Base-by-base conservation (phyloP, 2,329 filamentous ascomycete genomes). In the Talaromyces amestolkiae region DNA sequence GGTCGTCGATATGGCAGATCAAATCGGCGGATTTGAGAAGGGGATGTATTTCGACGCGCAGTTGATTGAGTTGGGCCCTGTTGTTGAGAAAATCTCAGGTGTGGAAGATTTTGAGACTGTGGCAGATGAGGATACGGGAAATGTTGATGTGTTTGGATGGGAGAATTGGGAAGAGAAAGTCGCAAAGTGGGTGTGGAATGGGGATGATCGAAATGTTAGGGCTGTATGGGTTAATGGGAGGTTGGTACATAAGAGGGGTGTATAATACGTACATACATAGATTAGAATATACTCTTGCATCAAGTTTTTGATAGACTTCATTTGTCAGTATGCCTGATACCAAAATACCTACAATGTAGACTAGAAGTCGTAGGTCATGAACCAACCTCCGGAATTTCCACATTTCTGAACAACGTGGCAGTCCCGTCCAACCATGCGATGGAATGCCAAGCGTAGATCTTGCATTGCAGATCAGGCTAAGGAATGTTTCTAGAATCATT, bases 31-130 rank as follows among this genome's bases (percentile, higher is more conserved):
- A 0, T 98, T 98, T 75, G 91, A 92, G 69, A 85, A 90, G 0
- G 95, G 93, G 0, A 95, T 90, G 89, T 86, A 92, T 69, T 98
- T 89, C 87, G 95, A 99, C 83, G 93, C 91, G 66, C 92, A 97
- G 82, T 83, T 97, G 71, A 83, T 99, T 63, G 81, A 84, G 10
- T 77, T 97, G 27, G 85, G 84, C 0, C 82, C 87, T 9, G 68
- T 70, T 11, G 61, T 71, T 22, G 69, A 65, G 3, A 49, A 24
- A 3, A 17, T 53, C 4, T 43, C 56, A 27, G 68, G 41, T 39
- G 49, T 53, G 9, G 47, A 58, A 1, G 75, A 73, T 3, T 22
- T n/a, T 15, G 58, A 56, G n/a, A n/a, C 4, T 17, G 22, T 33
- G 24, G 65, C 65, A 66, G 66, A 68, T 2, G 70, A 70, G 15